Base-by-base conservation (phyloP, 1,139 yeast genomes). In the Saccharomycopsis hybrid region DNA sequence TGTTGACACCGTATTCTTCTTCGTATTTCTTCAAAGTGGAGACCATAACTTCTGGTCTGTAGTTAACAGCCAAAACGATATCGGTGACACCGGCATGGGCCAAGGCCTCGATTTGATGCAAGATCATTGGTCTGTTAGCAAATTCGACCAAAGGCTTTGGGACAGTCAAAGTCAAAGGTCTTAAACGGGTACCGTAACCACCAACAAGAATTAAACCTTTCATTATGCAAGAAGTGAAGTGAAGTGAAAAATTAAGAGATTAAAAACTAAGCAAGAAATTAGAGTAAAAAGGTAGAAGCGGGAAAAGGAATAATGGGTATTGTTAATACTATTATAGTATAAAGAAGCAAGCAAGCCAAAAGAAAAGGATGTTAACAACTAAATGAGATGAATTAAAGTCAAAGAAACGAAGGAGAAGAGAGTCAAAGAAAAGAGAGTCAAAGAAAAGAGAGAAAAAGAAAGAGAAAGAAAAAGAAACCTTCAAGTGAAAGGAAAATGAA, bases 1-100 rank as follows among this genome's bases (percentile, higher is more conserved):
- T 94, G 62, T 77, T 75, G 59, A 94, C 96, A 68, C 97, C 97
- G 71, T 87, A 92, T 70, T 84, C 89, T 66, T 84, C 76, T 74
- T 92, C 98, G 79, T 90, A 94, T 73, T 90, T 80, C 72, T 90
- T 78, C 66, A 94, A 80, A 57, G 97, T 85, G 57, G 88, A 82
- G 58, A 92, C 97, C 99, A 94, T 94, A 59, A 89, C 96, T 74
- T 94, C 98, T 56, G 99, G 98, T 71, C 97, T 85, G 80, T 94
- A 94, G 82, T 92, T 94, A 63, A 94, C 99, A 56, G 99, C 99
- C 62, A 94, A 76, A 48, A 94, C 98, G 63, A 94, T 90, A 71
- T 94, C 99, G 56, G 96, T 94, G 68, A 92, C 97, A 68, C 99
- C 99, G 61, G 98, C 98, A 58, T 84, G 83, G 57, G 98, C 97